phyloP scores from a whole-genome alignment of 78 protist species.

The Guillardia theta region DNA sequence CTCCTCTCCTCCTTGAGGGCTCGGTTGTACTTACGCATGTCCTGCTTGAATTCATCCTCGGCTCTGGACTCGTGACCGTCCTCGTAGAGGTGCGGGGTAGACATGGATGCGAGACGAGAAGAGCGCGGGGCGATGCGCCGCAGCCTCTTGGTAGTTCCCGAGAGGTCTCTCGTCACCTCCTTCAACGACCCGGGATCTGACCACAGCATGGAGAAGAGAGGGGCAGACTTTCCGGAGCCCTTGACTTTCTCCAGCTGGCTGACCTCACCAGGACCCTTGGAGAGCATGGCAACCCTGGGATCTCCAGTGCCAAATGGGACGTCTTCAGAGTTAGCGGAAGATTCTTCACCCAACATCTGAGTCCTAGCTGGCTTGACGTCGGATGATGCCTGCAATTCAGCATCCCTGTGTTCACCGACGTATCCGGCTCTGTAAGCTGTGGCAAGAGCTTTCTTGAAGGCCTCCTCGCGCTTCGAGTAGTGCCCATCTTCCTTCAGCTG shows the following conservation, averaged over 20 bases:
- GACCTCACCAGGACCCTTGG: background rate
- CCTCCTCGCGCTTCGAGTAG: background rate
- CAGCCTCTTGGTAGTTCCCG: background rate
- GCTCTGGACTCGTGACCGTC: background rate
- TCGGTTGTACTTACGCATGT: background rate
- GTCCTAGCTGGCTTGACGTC: background rate
- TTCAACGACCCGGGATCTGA: background rate
- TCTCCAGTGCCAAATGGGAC: background rate
- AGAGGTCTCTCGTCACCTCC: background rate
- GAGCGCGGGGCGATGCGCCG: background rate
- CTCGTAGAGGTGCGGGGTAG: background rate
- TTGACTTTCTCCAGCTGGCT: background rate
- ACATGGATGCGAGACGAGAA: too few species aligned
- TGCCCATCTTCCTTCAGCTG: slow-evolving; percentile 12
- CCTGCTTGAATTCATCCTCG: background rate
- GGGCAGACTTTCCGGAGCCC: background rate
- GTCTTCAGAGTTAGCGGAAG: background rate
- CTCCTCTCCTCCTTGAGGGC: background rate
- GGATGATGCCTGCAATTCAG: background rate
- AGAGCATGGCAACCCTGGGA: background rate
- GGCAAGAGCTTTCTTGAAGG: background rate
- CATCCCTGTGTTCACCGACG: background rate
- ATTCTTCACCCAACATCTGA: background rate
- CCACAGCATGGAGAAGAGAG: background rate
- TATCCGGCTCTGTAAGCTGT: background rate